Evolutionary conservation across 2,329 filamentous ascomycete genomes (phyloP), one percentile per base, ranked within the genome.

Genomic region (Taxawa tesnikishii): DNA sequence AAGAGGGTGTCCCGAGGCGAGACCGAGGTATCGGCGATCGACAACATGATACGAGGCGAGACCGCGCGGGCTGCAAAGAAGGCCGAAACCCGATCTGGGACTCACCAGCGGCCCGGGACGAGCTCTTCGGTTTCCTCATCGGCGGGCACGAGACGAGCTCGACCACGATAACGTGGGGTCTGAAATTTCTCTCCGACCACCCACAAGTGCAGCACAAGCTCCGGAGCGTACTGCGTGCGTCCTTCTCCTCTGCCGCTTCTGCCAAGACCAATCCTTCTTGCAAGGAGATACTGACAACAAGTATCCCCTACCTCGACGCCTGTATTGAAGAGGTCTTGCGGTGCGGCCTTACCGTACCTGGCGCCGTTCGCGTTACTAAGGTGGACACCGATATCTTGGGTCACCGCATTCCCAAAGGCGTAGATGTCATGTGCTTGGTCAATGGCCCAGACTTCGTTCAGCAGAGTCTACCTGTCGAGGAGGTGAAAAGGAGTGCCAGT

Each of bases 121-220:
- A 58, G 41, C 36, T 55, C 2, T 54, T 51, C 23, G 53, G 48
- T 2, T 53, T 55, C 36, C 37, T 56, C 3, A 37, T 56, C 12
- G 55, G 57, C n/a, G 64, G 61, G 6, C 56, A 65, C 36, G 62
- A 67, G 29, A 65, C 63, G 0, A 63, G 57, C 1, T 50, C 55
- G 8, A 60, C 55, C 6, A 58, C 58, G 0, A 40, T 64, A 1
- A 38, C 40, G 19, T 64, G 62, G 60, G 50, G 40, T 2, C 26
- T 63, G 7, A 65, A 64, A 30, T 44, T 46, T 32, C 48, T 65
- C 4, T 44, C 53, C n/a, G 43, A 43, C 18, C 40, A 58, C 26
- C 54, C 43, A 10, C 34, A 38, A 9, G 44, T 48, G 2, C 62
- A 65, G 31, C 29, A 30, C 12, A 53, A 46, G 15, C 45, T 64